Conservation (phyloP, 2,329 filamentous ascomycete species). For the Chaetothyriales sp. region DNA sequence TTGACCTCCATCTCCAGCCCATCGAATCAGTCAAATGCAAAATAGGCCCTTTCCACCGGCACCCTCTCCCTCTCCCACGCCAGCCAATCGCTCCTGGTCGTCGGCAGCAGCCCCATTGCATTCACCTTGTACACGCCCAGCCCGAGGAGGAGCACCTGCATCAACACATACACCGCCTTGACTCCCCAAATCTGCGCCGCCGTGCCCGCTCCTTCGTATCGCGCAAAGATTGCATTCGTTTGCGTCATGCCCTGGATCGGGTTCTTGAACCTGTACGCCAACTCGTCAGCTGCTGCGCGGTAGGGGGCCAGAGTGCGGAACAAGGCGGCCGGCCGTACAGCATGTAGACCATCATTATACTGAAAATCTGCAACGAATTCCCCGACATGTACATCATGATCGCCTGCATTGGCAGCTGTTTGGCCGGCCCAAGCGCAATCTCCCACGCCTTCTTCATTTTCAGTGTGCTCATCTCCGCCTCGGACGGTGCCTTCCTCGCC, state of each 20-base stretch:
- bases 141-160: slow-evolving; percentile 70
- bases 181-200: slow-evolving; percentile 60
- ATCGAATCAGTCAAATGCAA: slow-evolving; percentile 28
- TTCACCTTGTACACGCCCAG: slow-evolving; percentile 95
- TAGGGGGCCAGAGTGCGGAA: too few species aligned
- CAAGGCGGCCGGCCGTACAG: slow-evolving; percentile 20
- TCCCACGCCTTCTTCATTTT: slow-evolving; percentile 99
- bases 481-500: slow-evolving; percentile 13
- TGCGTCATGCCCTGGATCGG: slow-evolving; percentile 71
- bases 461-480: slow-evolving; percentile 78
- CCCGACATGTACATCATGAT: slow-evolving; percentile 99
- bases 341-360: slow-evolving; percentile 99
- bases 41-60: slow-evolving; percentile 52
- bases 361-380: slow-evolving; percentile 96
- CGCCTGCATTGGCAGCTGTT: slow-evolving; percentile 91
- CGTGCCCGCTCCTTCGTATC: slow-evolving; percentile 74
- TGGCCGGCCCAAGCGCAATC: slow-evolving; percentile 81
- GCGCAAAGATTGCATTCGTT: slow-evolving; percentile 78
- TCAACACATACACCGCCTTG: slow-evolving; percentile 75
- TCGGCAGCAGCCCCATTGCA: slow-evolving; percentile 87
- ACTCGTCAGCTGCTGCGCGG: slow-evolving; percentile 2
- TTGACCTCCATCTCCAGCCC: too few species aligned
- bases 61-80: slow-evolving; percentile 77
- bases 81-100: slow-evolving; percentile 92
- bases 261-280: slow-evolving; percentile 57